A percentile compares a stretch with the other conserved stretches of the same genome.
Evolutionary conservation across 768 basidiomycete genomes (phyloP).

Genomic region (Rhizopogon vinicolor): DNA sequence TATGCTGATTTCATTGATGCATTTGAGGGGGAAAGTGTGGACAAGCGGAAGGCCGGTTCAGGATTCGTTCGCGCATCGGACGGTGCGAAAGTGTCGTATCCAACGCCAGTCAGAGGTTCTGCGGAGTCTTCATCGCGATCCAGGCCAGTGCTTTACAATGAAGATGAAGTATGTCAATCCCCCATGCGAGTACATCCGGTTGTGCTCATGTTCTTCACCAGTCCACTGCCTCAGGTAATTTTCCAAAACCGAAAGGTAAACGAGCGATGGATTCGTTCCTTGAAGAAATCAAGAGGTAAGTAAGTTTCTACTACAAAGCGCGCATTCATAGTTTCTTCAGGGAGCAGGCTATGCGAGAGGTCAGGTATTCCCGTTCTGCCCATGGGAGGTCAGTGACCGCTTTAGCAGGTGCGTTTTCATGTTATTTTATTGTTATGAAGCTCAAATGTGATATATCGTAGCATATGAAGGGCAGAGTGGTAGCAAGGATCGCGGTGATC

Average conservation of each 20-base stretch:
- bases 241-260: constrained; percentile 83
- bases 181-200: background rate
- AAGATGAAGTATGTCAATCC: constrained; percentile 27
- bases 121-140: constrained; percentile 25
- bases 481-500: constrained; percentile 85
- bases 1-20: constrained; percentile 83
- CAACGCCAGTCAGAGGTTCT: constrained; percentile 32
- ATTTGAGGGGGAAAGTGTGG: constrained; percentile 68
- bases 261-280: constrained; percentile 95
- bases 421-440: background rate
- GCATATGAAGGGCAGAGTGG: constrained; percentile 92
- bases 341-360: constrained; percentile 90
- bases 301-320: background rate
- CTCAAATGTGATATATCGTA: constrained; percentile 15
- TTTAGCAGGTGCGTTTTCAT: constrained; percentile 63
- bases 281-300: constrained; percentile 91
- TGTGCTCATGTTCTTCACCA: constrained; percentile 16
- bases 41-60: constrained; percentile 42
- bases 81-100: constrained; percentile 29
- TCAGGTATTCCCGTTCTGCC: constrained; percentile 67
- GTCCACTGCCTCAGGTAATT: constrained; percentile 53
- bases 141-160: constrained; percentile 25
- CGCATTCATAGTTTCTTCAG: constrained; percentile 34
- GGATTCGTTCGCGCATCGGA: constrained; percentile 64
- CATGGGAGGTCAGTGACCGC: constrained; percentile 83